Conservation (phyloP, 2,329 filamentous ascomycete genomes). For the Amesomyces nigricolor region DNA sequence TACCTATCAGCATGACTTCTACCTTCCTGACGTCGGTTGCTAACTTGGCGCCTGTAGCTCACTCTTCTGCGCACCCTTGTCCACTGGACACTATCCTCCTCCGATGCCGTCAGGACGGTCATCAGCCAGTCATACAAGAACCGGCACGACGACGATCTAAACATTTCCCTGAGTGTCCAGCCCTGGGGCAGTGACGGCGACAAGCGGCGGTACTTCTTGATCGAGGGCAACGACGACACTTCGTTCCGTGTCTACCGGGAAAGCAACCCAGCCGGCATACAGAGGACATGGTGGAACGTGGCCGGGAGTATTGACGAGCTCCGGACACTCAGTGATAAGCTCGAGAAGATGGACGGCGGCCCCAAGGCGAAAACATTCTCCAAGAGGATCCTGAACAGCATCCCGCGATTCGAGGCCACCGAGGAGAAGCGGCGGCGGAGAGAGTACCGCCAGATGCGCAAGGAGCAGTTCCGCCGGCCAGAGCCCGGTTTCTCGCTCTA, state of each 20-base stretch:
- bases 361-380: slow-evolving; percentile 74
- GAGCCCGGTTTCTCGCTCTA: slow-evolving; percentile 90
- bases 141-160: slow-evolving; percentile 71
- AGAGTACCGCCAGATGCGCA: slow-evolving; percentile 81
- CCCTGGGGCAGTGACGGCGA: slow-evolving; percentile 77
- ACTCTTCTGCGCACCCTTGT: slow-evolving; percentile 76
- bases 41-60: slow-evolving; percentile 50
- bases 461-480: slow-evolving; percentile 79
- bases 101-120: slow-evolving; percentile 71
- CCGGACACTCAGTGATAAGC: slow-evolving; percentile 65
- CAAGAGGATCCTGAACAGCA: slow-evolving; percentile 69
- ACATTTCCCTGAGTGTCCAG: slow-evolving; percentile 78
- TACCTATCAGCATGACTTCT: not conserved
- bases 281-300: slow-evolving; percentile 84
- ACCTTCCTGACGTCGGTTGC: not conserved
- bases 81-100: slow-evolving; percentile 84
- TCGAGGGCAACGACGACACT: slow-evolving; percentile 92
- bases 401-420: slow-evolving; percentile 86
- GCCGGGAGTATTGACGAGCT: slow-evolving; percentile 88
- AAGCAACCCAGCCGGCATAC: slow-evolving; percentile 72
- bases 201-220: slow-evolving; percentile 86
- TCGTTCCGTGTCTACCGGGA: slow-evolving; percentile 91
- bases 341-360: slow-evolving; percentile 70
- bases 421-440: slow-evolving; percentile 94
- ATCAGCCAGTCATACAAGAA: slow-evolving; percentile 88